Base-by-base conservation (phyloP, 192 early-diverging fungal genomes). In the Backusella westeae region DNA sequence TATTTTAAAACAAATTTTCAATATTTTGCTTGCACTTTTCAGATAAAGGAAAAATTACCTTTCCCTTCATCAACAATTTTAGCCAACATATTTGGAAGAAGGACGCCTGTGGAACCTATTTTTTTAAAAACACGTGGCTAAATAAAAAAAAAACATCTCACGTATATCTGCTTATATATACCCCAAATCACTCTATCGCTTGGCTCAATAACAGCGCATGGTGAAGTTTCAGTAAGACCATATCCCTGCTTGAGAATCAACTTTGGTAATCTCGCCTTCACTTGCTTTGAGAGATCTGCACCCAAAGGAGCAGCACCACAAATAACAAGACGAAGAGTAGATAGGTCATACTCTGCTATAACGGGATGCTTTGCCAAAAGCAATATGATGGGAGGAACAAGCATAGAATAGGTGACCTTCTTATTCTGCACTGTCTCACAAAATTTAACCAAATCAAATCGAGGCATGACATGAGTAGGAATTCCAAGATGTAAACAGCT, bases 311-410 rank as follows among this genome's bases (percentile, higher is more conserved):
- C 93, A 10, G 93, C 93, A 12, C 90, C 92, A 21, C 77, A 84
- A 69, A 90, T 82, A 49, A 91, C 63, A 19, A 73, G 53, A 39
- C 83, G 76, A 6, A 94, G 71, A 32, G 80, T 82, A 5, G 86
- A 82, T 29, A 96, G 77, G 69, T 92, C 84, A 78, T 87, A 94
- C 6, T 91, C 83, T n/a, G 86, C 84, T 12, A 91, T 87, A 56
- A 91, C 59, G 3, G 91, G 90, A 26, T 85, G 78, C 73, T 93
- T 93, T 21, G 87, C 86, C 34, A 96, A 77, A 49, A 84, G 77
- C 9, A 94, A 23, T 17, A 90, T 78, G 72, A 94, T 90, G 49
- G 93, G 93, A 26, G 94, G 85, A 52, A 99, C 94, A 67, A 99
- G 89, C 75, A 91, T 92, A 9, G 95, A 91, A 38, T 84, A 84